Base-by-base conservation (phyloP, 495 filamentous ascomycete species). In the Pyrenula massariospora region DNA sequence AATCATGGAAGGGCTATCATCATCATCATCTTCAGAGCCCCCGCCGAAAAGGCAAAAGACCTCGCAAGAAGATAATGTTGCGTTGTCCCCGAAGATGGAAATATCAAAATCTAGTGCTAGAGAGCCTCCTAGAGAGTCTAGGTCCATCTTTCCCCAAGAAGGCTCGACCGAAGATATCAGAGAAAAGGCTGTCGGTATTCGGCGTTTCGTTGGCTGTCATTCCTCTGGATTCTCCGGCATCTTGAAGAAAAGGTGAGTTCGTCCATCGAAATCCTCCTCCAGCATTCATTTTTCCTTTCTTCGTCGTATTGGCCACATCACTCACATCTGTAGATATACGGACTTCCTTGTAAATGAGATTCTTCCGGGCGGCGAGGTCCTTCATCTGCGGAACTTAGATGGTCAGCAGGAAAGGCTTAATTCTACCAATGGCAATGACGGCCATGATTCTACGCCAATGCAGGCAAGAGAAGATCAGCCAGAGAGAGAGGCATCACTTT, bases 271-370 rank as follows among this genome's bases (percentile, higher is more conserved):
- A 42, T 42, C 31, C 31, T 42, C 15, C 31, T 42, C 15, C 31
- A 8, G 8, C 31, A 42, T 42, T 15, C 31, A 25, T 48, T 3
- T 54, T 60, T 58, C 55, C 53, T 19, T 50, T 12, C 51, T 23
- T 49, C 48, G n/a, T 36, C 47, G 3, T 10, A 49, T 22, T 36
- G 15, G 15, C 15, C 5, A 15, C 15, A 5, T 42, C 15, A 42
- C 31, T 42, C 31, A 42, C 31, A 5, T 15, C 15, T 42, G 10
- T 58, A 93, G 89, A 61, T 98, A 90, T 70, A 95, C 91, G 12
- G 93, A 98, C 66, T 98, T 98, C 68, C 72, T 92, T 52, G 93
- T 98, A 56, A 89, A 96, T 66, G 93, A 98, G 71, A 93, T 98
- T 60, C 68, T 78, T 12, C 84, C 83, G 11, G 79, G 84, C 65